These are phyloP conservation scores for Botryotinia convoluta DNA, from an alignment of 2,329 filamentous ascomycete genomes.

Conservation along the genomic window DNA sequence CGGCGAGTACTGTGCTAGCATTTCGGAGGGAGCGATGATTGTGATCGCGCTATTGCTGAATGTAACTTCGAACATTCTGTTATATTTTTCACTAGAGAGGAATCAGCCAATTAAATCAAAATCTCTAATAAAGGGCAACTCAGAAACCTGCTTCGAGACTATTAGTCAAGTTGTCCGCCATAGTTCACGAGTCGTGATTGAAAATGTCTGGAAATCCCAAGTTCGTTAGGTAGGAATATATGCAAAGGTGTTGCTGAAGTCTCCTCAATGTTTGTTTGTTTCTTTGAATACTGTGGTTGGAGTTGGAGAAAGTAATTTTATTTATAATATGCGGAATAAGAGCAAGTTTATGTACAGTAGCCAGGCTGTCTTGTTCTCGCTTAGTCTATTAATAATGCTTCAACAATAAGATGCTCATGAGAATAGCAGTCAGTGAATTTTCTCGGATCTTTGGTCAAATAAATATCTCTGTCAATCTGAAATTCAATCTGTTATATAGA, in stretches of 20 bases:
- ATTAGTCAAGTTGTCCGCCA: background rate
- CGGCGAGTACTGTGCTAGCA: background rate
- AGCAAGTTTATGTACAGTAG: background rate
- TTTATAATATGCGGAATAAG: background rate
- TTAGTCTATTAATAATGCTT: background rate
- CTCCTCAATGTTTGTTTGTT: background rate
- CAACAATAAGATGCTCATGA: background rate
- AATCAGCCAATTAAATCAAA: background rate
- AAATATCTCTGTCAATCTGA: background rate
- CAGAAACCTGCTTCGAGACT: background rate
- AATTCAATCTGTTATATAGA: rapidly evolving
- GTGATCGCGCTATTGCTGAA: background rate
- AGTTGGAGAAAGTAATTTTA: background rate
- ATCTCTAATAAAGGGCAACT: background rate
- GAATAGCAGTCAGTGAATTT: background rate
- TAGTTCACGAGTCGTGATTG: background rate
- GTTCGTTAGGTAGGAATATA: rapidly evolving
- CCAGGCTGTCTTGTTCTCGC: background rate
- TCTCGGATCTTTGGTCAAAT: background rate
- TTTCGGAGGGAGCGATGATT: background rate
- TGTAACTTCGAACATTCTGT: background rate
- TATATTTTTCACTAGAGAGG: background rate
- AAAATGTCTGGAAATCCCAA: background rate
- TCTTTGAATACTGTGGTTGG: background rate
- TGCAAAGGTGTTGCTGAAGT: background rate